Evolutionary conservation across 1,139 yeast species (phyloP).

Genomic region (Candida tetrigidarum): DNA sequence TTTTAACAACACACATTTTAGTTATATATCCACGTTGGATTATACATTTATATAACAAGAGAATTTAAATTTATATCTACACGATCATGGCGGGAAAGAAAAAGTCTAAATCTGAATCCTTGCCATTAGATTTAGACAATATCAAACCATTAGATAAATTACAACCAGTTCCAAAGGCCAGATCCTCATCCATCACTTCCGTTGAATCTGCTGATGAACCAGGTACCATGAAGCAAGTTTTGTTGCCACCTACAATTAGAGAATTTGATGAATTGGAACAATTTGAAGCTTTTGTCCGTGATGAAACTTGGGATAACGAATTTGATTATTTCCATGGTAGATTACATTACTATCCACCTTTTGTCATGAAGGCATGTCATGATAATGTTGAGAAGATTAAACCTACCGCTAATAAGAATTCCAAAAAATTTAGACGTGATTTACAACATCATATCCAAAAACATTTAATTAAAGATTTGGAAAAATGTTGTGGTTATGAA

Average conservation of each 20-base stretch:
- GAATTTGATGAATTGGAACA: constrained; percentile 66
- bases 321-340: constrained; percentile 71
- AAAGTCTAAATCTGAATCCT: constrained; percentile 17
- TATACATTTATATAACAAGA: constrained; percentile 10
- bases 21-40: constrained; percentile 10
- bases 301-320: constrained; percentile 78
- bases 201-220: constrained; percentile 39
- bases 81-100: constrained; percentile 20
- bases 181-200: constrained; percentile 35
- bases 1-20: background rate
- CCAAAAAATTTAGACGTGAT: constrained; percentile 73
- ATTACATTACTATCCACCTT: constrained; percentile 72
- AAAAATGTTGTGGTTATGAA: constrained; percentile 60
- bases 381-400: constrained; percentile 74
- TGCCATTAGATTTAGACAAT: constrained; percentile 37
- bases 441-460: constrained; percentile 76
- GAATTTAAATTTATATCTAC: background rate
- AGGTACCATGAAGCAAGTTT: constrained; percentile 28
- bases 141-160: constrained; percentile 46
- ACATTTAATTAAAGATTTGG: constrained; percentile 70
- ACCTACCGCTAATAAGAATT: constrained; percentile 72
- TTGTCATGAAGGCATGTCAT: constrained; percentile 67
- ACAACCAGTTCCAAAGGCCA: constrained; percentile 42
- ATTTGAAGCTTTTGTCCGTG: constrained; percentile 67
- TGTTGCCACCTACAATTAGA: constrained; percentile 46